A percentile compares a stretch with the other conserved stretches of the same genome.
These are phyloP conservation scores for Guyanaporus albipodus DNA, from an alignment of 768 basidiomycete species.

Conservation along the genomic window DNA sequence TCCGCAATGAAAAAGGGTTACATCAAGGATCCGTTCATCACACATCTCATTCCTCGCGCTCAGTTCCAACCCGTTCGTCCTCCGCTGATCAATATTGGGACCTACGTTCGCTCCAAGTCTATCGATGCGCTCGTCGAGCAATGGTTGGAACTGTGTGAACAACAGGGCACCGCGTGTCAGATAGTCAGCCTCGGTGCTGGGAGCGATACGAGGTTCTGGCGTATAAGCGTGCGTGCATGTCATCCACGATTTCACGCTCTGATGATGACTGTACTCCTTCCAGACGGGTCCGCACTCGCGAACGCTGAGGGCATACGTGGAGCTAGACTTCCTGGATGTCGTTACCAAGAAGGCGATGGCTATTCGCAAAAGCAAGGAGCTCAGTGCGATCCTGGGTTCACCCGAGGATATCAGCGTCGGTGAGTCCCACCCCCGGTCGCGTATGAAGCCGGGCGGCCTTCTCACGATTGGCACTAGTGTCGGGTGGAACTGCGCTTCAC, in stretches of 20 bases:
- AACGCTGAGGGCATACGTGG: conserved; percentile 62
- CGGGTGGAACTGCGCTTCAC: conserved; percentile 36
- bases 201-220: conserved; percentile 95
- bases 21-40: conserved; percentile 70
- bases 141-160: conserved; percentile 51
- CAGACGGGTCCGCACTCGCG: conserved; percentile 51
- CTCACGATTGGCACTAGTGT: conserved; percentile 8
- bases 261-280: not conserved
- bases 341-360: conserved; percentile 80
- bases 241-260: not conserved
- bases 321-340: conserved; percentile 87
- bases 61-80: conserved; percentile 59
- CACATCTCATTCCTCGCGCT: conserved; percentile 61
- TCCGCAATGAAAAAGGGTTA: conserved; percentile 87
- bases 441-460: not conserved
- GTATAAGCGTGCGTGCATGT: conserved; percentile 60
- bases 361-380: conserved; percentile 62
- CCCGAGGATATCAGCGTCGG: conserved; percentile 16
- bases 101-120: conserved; percentile 76
- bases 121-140: conserved; percentile 72
- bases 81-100: conserved; percentile 94
- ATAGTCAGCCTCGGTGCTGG: conserved; percentile 95
- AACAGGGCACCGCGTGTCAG: conserved; percentile 56
- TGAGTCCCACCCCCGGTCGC: conserved; percentile 6
- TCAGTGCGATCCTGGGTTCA: conserved; percentile 16